Conservation (phyloP, 2,329 filamentous ascomycete genomes). For the Aureobasidium sp. region DNA sequence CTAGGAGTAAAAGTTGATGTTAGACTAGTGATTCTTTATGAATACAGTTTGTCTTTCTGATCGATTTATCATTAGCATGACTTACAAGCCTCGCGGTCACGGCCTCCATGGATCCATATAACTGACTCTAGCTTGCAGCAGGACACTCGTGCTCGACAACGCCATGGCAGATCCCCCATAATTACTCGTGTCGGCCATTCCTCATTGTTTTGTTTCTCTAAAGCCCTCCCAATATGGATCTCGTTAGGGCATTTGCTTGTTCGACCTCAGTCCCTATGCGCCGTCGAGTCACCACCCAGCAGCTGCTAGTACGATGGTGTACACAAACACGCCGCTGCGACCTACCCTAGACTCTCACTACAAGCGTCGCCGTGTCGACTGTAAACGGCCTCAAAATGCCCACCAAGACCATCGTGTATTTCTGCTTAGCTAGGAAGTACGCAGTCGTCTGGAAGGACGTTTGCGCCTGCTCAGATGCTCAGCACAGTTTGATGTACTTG, state of each 20-base stretch:
- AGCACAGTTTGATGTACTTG: neutral
- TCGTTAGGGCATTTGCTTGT: neutral
- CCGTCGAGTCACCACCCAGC: neutral
- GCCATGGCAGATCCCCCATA: neutral
- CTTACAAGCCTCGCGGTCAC: neutral
- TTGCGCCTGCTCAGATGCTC: neutral
- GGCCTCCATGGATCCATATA: no score
- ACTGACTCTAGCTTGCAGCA: neutral
- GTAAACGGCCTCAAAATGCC: neutral
- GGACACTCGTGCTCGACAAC: neutral
- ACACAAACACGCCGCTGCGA: neutral
- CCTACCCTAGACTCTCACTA: neutral
- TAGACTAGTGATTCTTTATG: constrained; percentile 31
- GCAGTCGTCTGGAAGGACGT: neutral
- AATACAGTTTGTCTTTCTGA: neutral
- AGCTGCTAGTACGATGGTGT: neutral
- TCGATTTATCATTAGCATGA: neutral
- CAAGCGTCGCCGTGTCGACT: neutral
- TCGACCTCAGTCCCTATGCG: neutral
- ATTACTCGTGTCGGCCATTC: neutral
- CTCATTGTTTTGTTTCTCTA: neutral
- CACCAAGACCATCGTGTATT: neutral
- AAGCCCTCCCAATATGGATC: neutral
- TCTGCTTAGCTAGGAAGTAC: neutral
- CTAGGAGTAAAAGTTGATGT: constrained; percentile 27